phyloP scores from a whole-genome alignment of 345 rosid species.

The Fremontodendron californicum region DNA sequence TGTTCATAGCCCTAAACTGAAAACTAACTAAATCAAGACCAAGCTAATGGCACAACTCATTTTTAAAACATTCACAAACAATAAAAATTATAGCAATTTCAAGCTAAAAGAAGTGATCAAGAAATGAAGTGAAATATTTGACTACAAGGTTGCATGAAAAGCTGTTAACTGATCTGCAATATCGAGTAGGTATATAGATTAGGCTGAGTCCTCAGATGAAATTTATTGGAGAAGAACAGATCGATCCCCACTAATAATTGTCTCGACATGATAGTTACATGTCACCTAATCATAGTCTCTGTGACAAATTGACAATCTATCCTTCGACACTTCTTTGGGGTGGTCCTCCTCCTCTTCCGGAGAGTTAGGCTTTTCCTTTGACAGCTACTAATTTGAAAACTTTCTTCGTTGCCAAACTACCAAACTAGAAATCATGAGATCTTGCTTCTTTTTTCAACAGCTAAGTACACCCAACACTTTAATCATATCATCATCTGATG shows the following conservation, averaged over 20 bases:
- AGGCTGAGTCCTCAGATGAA: background rate
- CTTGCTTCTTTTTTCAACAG: background rate
- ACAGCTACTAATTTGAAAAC: background rate
- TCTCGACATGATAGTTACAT: background rate
- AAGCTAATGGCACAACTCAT: too few relatives aligned
- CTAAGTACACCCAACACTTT: background rate
- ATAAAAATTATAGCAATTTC: background rate
- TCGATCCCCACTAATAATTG: background rate
- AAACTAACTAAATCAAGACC: too few relatives aligned
- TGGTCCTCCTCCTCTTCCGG: constrained; percentile 22
- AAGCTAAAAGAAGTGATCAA: background rate
- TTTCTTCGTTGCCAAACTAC: constrained; percentile 15
- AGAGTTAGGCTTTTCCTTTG: constrained; percentile 26
- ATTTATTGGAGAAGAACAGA: background rate
- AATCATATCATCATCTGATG: too few relatives aligned
- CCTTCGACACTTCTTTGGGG: background rate
- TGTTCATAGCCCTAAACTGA: too few relatives aligned
- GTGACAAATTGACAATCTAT: background rate
- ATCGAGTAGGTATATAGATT: background rate
- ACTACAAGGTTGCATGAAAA: background rate
- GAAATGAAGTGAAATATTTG: background rate
- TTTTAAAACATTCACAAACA: background rate
- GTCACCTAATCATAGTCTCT: constrained; percentile 9
- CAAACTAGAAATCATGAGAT: constrained; percentile 1
- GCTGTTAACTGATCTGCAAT: background rate